A percentile compares a stretch with the other conserved stretches of the same genome.
Evolutionary conservation across 2,329 filamentous ascomycete genomes (phyloP).

Genomic region (Venturia pyrina): DNA sequence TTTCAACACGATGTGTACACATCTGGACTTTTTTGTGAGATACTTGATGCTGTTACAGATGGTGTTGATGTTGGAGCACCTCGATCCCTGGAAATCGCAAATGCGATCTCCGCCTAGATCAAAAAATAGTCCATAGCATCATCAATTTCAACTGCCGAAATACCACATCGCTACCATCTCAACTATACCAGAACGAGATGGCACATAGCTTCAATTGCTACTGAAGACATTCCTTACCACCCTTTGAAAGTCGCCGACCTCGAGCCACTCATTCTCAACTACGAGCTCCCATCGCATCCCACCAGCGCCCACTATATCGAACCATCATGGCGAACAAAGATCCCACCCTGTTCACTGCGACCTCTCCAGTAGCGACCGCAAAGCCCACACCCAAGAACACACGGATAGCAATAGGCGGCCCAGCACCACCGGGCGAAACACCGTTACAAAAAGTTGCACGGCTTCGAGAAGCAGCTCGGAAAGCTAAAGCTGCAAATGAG

Average conservation of each 20-base stretch:
- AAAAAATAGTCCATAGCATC: constrained; percentile 2
- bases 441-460: constrained; percentile 44
- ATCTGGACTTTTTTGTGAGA: background rate
- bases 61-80: background rate
- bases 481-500: constrained; percentile 39
- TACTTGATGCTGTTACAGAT: background rate
- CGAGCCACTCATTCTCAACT: background rate
- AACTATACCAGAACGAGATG: background rate
- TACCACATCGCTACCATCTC: background rate
- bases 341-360: constrained; percentile 68
- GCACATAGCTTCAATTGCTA: background rate
- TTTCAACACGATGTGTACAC: background rate
- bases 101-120: background rate
- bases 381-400: constrained; percentile 39
- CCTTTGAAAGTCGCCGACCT: background rate
- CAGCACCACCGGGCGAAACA: constrained; percentile 38
- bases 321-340: constrained; percentile 39
- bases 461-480: constrained; percentile 38
- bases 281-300: background rate
- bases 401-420: constrained; percentile 26
- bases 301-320: background rate
- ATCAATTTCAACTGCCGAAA: background rate
- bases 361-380: constrained; percentile 58
- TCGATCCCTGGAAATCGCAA: background rate
- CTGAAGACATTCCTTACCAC: background rate